Evolutionary conservation across 139 green algal genomes (phyloP).

Genomic region (Chlamydomonas applanata): DNA sequence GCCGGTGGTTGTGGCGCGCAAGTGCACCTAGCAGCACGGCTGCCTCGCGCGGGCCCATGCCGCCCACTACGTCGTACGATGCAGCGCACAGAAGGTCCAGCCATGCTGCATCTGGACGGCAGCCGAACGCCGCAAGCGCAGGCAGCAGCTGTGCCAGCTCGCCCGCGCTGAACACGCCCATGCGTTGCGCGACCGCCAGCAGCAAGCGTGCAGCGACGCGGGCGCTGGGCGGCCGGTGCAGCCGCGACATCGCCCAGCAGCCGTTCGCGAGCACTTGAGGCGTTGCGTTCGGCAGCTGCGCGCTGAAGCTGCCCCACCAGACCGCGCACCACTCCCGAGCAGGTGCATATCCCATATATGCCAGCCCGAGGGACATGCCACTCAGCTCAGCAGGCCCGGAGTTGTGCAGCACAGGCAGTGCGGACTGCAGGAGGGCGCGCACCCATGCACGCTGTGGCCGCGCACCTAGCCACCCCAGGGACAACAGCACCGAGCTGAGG

Average conservation of each 20-base stretch:
- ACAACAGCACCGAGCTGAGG: not conserved
- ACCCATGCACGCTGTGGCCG: not conserved
- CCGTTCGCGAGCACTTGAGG: slow-evolving; percentile 18
- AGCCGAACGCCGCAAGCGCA: not conserved
- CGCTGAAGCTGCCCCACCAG: not conserved
- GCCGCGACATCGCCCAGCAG: slow-evolving; percentile 18
- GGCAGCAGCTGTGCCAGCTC: slow-evolving; percentile 1
- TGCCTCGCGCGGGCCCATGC: not conserved
- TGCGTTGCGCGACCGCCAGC: not conserved
- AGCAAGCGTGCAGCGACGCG: not conserved
- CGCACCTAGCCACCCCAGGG: not conserved
- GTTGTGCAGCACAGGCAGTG: not conserved
- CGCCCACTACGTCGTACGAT: not conserved
- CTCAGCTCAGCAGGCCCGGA: not conserved
- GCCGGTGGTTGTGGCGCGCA: not conserved
- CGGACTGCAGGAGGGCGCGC: not conserved
- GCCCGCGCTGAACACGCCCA: not conserved
- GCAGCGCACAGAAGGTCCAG: slow-evolving; percentile 1
- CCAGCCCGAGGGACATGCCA: not conserved
- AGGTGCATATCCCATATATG: not conserved
- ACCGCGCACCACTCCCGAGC: not conserved
- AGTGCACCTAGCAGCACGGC: not conserved
- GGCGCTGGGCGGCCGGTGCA: not conserved
- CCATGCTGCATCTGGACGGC: not conserved
- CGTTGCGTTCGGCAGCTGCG: not conserved